A percentile compares a stretch with the other conserved stretches of the same genome.
Conservation (phyloP, 2,329 filamentous ascomycete species). For the Botrytis deweyae region DNA sequence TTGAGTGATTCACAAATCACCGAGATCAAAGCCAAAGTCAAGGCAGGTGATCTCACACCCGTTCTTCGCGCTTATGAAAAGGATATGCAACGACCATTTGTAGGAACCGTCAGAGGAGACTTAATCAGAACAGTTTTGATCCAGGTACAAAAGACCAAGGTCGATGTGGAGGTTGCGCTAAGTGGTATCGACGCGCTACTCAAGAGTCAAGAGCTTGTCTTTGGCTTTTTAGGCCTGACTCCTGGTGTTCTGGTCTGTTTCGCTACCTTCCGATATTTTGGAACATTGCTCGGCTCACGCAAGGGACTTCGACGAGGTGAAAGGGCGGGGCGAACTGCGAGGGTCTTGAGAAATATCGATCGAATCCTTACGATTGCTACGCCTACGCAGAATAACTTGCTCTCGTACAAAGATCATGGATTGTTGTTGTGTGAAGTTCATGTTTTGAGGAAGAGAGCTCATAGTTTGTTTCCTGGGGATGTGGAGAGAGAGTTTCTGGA, state of each 20-base stretch:
- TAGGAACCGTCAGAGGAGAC: constrained; percentile 81
- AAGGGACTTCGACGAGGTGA: constrained; percentile 64
- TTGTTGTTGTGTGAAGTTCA: constrained; percentile 88
- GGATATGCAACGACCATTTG: constrained; percentile 78
- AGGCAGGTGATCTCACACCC: constrained; percentile 88
- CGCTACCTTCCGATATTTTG: constrained; percentile 70
- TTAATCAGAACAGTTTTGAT: constrained; percentile 88
- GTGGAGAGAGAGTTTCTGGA: constrained; percentile 83
- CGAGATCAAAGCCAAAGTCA: constrained; percentile 74
- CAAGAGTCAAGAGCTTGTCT: constrained; percentile 95
- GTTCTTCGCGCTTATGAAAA: constrained; percentile 89
- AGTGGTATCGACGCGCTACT: constrained; percentile 91
- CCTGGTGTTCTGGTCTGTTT: constrained; percentile 88
- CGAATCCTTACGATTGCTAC: constrained; percentile 69
- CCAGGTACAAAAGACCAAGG: constrained; percentile 98
- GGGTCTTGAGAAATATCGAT: constrained; percentile 84
- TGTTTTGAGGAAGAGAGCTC: constrained; percentile 69
- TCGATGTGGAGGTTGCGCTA: constrained; percentile 94
- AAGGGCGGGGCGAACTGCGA: constrained; percentile 67
- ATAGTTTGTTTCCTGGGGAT: constrained; percentile 66
- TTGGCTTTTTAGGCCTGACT: constrained; percentile 94
- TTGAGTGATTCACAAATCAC: constrained; percentile 69
- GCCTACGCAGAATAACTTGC: constrained; percentile 69
- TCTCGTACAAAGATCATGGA: constrained; percentile 91
- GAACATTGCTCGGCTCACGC: constrained; percentile 66